These are phyloP conservation scores for Tetrapyrgos nigripes DNA, from an alignment of 1,284 basidiomycete species.

Conservation along the genomic window DNA sequence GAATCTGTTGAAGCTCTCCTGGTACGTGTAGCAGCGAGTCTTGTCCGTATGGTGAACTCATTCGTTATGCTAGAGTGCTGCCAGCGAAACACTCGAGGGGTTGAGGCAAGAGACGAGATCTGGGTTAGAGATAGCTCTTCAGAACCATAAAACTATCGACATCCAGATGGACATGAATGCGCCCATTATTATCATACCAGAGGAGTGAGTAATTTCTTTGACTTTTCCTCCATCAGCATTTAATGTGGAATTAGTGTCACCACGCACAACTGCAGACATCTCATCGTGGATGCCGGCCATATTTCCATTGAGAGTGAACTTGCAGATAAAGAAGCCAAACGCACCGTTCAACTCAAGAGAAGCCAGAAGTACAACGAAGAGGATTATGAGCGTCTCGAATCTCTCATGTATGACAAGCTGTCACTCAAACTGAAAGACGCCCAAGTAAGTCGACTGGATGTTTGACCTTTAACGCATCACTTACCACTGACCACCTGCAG, in stretches of 20 bases:
- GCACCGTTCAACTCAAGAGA: constrained; percentile 86
- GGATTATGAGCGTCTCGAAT: constrained; percentile 89
- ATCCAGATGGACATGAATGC: constrained; percentile 97
- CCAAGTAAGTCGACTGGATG: constrained; percentile 62
- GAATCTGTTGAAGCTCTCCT: constrained; percentile 93
- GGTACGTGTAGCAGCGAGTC: constrained; percentile 46
- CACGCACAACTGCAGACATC: constrained; percentile 80
- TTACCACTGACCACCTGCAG: constrained; percentile 45
- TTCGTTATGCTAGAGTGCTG: constrained; percentile 72
- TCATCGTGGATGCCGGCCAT: constrained; percentile 97
- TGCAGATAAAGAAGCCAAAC: constrained; percentile 84
- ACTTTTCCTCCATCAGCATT: constrained; percentile 7
- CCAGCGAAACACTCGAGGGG: constrained; percentile 94
- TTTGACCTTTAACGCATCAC: not conserved
- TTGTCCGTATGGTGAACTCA: not conserved
- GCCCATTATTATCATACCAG: constrained; percentile 97
- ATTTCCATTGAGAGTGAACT: constrained; percentile 93
- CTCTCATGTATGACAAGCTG: constrained; percentile 97
- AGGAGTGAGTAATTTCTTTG: constrained; percentile 71
- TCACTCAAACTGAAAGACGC: constrained; percentile 87
- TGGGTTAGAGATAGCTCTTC: constrained; percentile 92
- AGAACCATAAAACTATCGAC: constrained; percentile 95
- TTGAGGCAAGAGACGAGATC: constrained; percentile 95
- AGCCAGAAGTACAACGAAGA: constrained; percentile 89
- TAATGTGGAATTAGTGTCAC: constrained; percentile 62